A percentile compares a stretch with the other conserved stretches of the same genome.
Conservation (phyloP, 306 rosid species). For the Cicer arietinum region DNA sequence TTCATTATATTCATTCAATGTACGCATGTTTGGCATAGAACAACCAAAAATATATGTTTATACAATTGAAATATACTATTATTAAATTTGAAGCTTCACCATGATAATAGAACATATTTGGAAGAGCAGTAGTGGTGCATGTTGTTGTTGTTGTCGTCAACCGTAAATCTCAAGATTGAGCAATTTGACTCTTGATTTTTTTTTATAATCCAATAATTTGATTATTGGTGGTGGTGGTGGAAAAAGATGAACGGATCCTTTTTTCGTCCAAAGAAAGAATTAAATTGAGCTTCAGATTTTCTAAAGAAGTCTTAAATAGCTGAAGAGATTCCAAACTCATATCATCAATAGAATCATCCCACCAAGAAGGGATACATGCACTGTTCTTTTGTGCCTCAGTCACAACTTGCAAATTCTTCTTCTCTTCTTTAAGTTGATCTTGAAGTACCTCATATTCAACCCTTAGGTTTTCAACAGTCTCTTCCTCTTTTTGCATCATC, state of each 20-base stretch:
- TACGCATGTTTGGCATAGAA: too few relatives aligned
- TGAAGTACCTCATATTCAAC: not conserved
- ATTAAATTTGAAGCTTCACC: too few relatives aligned
- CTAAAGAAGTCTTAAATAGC: slow-evolving; percentile 7
- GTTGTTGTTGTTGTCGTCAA: too few relatives aligned
- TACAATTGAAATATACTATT: too few relatives aligned
- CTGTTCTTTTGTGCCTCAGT: not conserved
- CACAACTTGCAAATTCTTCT: not conserved
- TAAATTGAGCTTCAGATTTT: slow-evolving; percentile 20
- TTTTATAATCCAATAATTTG: too few relatives aligned
- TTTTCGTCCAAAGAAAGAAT: not conserved
- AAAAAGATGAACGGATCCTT: not conserved
- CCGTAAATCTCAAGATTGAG: too few relatives aligned
- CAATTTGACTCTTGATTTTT: too few relatives aligned
- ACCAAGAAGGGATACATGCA: slow-evolving; percentile 5
- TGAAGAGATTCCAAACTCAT: slow-evolving; percentile 44
- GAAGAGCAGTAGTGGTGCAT: too few relatives aligned
- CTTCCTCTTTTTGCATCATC: not conserved
- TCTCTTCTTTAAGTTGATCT: slow-evolving; percentile 1
- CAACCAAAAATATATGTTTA: too few relatives aligned
- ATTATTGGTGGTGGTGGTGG: not conserved
- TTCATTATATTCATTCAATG: too few relatives aligned
- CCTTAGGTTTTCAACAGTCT: not conserved
- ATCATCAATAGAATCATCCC: not conserved
- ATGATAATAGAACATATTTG: too few relatives aligned